A percentile compares a stretch with the other conserved stretches of the same genome.
phyloP scores from a whole-genome alignment of 108 stramenopile genomes.

The Skeletonema marinoi region DNA sequence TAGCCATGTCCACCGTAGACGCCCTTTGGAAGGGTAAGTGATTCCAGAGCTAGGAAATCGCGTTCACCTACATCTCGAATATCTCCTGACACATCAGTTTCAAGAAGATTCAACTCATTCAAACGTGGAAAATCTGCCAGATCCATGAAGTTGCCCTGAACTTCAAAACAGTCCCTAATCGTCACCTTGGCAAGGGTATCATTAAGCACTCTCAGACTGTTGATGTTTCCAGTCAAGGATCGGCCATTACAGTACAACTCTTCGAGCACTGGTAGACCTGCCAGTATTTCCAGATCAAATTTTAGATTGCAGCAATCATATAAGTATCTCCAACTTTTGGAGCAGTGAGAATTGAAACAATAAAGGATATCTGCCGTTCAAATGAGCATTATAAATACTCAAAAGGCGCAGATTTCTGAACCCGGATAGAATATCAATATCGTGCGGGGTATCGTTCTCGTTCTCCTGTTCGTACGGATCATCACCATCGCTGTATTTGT shows the following conservation, averaged over 20 bases:
- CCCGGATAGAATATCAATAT: not conserved
- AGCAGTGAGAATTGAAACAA: not conserved
- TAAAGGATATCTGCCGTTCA: not conserved
- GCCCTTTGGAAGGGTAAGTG: not conserved
- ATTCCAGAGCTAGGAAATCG: not conserved
- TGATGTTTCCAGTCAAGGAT: not conserved
- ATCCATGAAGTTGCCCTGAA: constrained; percentile 8
- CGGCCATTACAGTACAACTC: not conserved
- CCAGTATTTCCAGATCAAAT: constrained; percentile 2
- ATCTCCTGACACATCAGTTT: not conserved
- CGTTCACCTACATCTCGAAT: not conserved
- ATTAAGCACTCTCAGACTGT: not conserved
- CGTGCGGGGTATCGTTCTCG: not conserved
- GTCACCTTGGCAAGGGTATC: not conserved
- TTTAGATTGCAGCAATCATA: not conserved
- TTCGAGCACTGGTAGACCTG: not conserved
- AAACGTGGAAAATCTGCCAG: constrained; percentile 15
- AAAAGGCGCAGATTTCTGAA: not conserved
- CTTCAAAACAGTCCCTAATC: not conserved
- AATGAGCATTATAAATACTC: not conserved
- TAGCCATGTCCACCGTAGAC: not conserved
- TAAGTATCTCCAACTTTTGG: too few species aligned
- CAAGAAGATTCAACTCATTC: not conserved
- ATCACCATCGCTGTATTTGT: not conserved
- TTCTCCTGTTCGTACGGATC: not conserved